phyloP scores from a whole-genome alignment of 768 basidiomycete genomes.

The Tricholoma saponaceum region DNA sequence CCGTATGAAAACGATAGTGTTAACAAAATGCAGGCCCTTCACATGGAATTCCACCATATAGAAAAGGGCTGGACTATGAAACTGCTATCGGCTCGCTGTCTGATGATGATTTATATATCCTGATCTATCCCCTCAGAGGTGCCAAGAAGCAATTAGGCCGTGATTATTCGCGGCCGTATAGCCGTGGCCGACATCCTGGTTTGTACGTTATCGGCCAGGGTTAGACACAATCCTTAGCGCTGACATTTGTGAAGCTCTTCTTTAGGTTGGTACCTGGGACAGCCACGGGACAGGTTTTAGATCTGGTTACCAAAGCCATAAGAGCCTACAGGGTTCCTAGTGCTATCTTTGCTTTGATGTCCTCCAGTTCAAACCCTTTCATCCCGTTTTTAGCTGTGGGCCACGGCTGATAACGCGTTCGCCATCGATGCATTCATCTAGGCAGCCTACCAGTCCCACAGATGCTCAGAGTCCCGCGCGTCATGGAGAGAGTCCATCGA shows the following conservation, averaged over 20 bases:
- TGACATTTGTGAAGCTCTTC: conserved; percentile 26
- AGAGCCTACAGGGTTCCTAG: conserved; percentile 22
- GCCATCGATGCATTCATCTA: conserved; percentile 13
- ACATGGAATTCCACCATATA: neutral
- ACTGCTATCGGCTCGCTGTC: neutral
- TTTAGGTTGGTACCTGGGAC: conserved; percentile 33
- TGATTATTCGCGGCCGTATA: conserved; percentile 20
- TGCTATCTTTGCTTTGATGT: conserved; percentile 12
- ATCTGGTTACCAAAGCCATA: conserved; percentile 24
- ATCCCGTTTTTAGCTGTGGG: conserved; percentile 3
- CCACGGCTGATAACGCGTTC: conserved; percentile 1
- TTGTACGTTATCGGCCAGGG: conserved; percentile 15
- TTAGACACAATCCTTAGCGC: conserved; percentile 28
- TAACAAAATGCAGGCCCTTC: neutral
- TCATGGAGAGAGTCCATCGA: conserved; percentile 16
- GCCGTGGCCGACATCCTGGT: conserved; percentile 19
- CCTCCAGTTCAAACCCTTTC: conserved; percentile 5
- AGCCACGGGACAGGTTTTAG: conserved; percentile 21
- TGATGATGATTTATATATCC: conserved; percentile 2
- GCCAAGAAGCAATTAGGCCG: conserved; percentile 13
- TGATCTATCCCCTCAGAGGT: conserved; percentile 6
- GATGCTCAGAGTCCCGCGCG: conserved; percentile 21
- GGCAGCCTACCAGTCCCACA: conserved; percentile 7
- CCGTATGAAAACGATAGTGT: neutral
- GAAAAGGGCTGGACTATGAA: neutral